A percentile compares a stretch with the other conserved stretches of the same genome.
Conservation (phyloP, 1,139 yeast species). For the Taphrina betulina region DNA sequence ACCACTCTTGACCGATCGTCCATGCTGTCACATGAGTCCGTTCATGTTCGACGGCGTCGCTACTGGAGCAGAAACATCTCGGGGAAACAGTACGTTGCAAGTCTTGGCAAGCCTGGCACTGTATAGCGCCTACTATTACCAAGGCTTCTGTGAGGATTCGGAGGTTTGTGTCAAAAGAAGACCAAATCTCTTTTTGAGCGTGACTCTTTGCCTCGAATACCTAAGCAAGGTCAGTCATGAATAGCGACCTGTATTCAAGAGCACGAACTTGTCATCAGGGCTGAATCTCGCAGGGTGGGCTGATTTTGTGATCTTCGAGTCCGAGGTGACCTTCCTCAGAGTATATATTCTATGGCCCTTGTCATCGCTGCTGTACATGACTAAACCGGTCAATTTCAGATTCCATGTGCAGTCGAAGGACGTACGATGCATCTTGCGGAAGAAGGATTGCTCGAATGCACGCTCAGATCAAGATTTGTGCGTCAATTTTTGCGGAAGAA, state of each 20-base stretch:
- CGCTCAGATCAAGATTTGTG: too few species aligned
- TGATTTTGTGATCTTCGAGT: constrained; percentile 94
- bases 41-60: too few species aligned
- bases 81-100: too few species aligned
- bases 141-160: constrained; percentile 35
- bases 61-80: too few species aligned
- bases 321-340: constrained; percentile 71
- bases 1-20: too few species aligned
- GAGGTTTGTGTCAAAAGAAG: constrained; percentile 80
- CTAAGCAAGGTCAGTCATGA: too few species aligned
- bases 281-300: constrained; percentile 99
- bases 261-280: constrained; percentile 68
- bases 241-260: too few species aligned
- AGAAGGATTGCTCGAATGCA: too few species aligned
- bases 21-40: too few species aligned
- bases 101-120: too few species aligned
- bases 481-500: too few species aligned
- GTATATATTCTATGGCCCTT: constrained; percentile 97
- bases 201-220: constrained; percentile 97
- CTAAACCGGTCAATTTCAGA: constrained; percentile 71
- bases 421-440: constrained; percentile 14
- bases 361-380: constrained; percentile 93
- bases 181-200: constrained; percentile 90
- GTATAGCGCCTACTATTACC: too few species aligned
- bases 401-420: neutral